Evolutionary conservation across 768 basidiomycete species (phyloP), one percentile per base, ranked within the genome.

Genomic region (Lentinula lateritia): DNA sequence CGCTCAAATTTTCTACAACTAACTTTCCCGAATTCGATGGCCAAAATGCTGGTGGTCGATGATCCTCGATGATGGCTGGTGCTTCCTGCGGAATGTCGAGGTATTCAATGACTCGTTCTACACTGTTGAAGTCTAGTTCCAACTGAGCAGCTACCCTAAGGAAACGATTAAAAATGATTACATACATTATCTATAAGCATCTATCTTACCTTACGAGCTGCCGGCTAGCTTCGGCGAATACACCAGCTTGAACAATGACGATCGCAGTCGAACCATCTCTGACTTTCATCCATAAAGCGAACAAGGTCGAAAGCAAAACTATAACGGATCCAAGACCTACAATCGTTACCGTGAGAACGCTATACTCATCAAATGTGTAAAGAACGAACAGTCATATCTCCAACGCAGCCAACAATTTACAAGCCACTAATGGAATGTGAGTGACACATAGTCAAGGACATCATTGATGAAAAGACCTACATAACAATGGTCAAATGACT

Each of bases 61-160:
- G 76, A 41, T 78, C 76, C 32, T 82, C 75, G 56, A 86, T 78
- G 48, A 85, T 72, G 0, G 86, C 81, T 45, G 86, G 85, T 0
- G 87, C 86, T 71, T 91, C 89, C 69, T 88, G 86, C 1, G 83
- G 80, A 7, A 88, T 79, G 39, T 82, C 80, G 18, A 89, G 75
- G 67, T 90, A 90, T 70, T 89, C 88, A 15, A 83, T 79, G 23
- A 90, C 85, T 61, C 89, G 83, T 66, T 91, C 89, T 1, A 90
- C 83, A 42, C 86, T 85, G 66, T 88, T 89, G 71, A 89, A 89
- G 66, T 89, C 87, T 12, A 89, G 78, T 68, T 89, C 89, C 1
- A 89, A 70, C 65, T 88, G 87, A 2, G 88, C 88, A 52, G 83
- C 80, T 8, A 89, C 87, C 65, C 85, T 84, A 62, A 7, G 41